phyloP scores from a whole-genome alignment of 2,329 filamentous ascomycete genomes.

The Fusarium brachygibbosum region DNA sequence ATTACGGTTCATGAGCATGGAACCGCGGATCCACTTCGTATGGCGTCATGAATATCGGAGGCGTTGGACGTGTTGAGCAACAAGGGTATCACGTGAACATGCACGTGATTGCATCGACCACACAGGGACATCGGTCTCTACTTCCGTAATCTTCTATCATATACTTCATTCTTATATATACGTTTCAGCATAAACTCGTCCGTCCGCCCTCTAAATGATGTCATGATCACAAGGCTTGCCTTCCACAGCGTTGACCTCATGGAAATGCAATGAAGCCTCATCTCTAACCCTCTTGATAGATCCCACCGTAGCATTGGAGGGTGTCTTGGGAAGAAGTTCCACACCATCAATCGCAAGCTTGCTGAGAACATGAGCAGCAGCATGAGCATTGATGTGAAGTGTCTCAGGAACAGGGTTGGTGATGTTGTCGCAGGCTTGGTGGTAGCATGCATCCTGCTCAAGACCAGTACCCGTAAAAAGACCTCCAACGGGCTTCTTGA shows the following conservation, averaged over 20 bases:
- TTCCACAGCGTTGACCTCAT: constrained; percentile 17
- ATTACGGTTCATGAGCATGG: too few relatives aligned
- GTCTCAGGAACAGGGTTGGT: constrained; percentile 56
- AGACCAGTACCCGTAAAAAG: constrained; percentile 66
- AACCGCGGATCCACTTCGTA: too few relatives aligned
- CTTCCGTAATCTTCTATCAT: too few relatives aligned
- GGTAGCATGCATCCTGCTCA: constrained; percentile 49
- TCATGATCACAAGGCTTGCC: constrained; percentile 48
- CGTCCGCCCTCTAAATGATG: constrained; percentile 42
- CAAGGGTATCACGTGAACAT: too few relatives aligned
- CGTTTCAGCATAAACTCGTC: neutral
- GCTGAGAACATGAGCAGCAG: constrained; percentile 63
- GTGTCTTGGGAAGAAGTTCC: constrained; percentile 44
- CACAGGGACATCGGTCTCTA: too few relatives aligned
- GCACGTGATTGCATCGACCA: too few relatives aligned
- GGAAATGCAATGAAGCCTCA: constrained; percentile 38
- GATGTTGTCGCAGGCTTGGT: constrained; percentile 57
- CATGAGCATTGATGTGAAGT: constrained; percentile 49
- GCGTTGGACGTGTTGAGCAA: too few relatives aligned
- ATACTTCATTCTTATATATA: neutral
- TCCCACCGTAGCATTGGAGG: constrained; percentile 33
- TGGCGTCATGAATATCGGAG: too few relatives aligned
- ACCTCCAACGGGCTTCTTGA: constrained; percentile 66
- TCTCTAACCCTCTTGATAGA: constrained; percentile 40
- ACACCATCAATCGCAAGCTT: constrained; percentile 44